Base-by-base conservation (phyloP, 345 rosid species). In the Hirschfeldia incana region DNA sequence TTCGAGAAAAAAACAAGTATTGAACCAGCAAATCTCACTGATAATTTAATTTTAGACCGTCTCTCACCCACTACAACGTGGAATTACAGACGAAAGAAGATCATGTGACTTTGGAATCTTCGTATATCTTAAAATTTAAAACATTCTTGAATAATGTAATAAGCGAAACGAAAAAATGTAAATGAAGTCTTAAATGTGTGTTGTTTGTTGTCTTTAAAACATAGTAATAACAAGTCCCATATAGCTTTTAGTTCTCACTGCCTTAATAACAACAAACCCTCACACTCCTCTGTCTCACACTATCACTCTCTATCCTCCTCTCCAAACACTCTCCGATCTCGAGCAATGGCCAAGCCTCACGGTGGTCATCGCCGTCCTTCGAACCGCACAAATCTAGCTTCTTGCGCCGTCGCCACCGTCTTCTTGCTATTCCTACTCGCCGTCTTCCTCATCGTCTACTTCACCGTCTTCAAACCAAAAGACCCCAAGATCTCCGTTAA, bases 401-500 rank as follows among this genome's bases (percentile, higher is more conserved):
- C 99, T 4, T 95, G 99, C 84, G 84, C 89, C 39, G 98, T 95
- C 2, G 99, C 99, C 1, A 85, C 97, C 0, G 73, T 93, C 74
- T 95, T 95, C 94, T 81, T 95, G 70, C 81, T 90, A 76, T 88
- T 95, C 77, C 15, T 90, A 4, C 79, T 90, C 69, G 86, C 89
- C 42, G 85, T 88, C 3, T 68, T 86, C 51, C 88, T 92, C 34
- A 85, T 96, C 26, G 95, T 96, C 49, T 92, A 89, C 92, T 96
- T 96, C 88, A 93, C 97, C 39, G 91, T 93, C 70, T 93, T 96
- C 78, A 91, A 90, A 66, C 97, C 97, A 37, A 87, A 85, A 77
- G 98, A 95, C 57, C 97, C 97, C 58, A 89, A 86, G 87, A 92
- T 94, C 85, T 86, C 92, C 72, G 97, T 92, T 53, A 91, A 74